phyloP scores from a whole-genome alignment of 495 filamentous ascomycete species.

The Cercophora scortea region DNA sequence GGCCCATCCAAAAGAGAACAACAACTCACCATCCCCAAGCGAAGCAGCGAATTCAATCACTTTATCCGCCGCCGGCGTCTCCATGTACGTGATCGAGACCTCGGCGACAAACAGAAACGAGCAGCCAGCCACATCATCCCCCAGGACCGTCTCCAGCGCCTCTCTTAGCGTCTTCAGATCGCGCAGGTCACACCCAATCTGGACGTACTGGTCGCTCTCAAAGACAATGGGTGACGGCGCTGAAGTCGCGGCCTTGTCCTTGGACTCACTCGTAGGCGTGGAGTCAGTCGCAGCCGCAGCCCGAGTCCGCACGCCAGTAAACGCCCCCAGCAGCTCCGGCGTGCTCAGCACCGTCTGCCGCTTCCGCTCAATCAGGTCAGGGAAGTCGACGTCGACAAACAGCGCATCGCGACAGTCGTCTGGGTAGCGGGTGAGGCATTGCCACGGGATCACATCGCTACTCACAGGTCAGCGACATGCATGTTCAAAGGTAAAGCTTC shows the following conservation, averaged over 20 bases:
- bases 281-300: background rate
- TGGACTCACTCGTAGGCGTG: slow-evolving; percentile 12
- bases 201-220: slow-evolving; percentile 62
- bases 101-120: slow-evolving; percentile 75
- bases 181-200: slow-evolving; percentile 75
- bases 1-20: background rate
- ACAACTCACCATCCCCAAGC: slow-evolving; percentile 50
- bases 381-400: slow-evolving; percentile 87
- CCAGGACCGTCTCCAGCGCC: slow-evolving; percentile 42
- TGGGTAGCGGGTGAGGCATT: slow-evolving; percentile 59
- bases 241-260: too few relatives aligned
- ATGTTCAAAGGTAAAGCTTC: background rate
- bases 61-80: slow-evolving; percentile 60
- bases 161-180: slow-evolving; percentile 50
- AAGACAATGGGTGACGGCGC: slow-evolving; percentile 28
- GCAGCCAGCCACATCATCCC: slow-evolving; percentile 40
- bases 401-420: slow-evolving; percentile 35
- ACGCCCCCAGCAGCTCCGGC: slow-evolving; percentile 42
- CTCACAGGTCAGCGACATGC: background rate
- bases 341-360: slow-evolving; percentile 54
- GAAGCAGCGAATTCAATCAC: slow-evolving; percentile 63
- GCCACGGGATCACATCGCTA: slow-evolving; percentile 88
- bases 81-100: slow-evolving; percentile 90
- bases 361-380: slow-evolving; percentile 71
- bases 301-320: slow-evolving; percentile 5